Percentiles rank a stretch among this genome's conserved stretches.
Conservation (phyloP, 2,329 filamentous ascomycete species). For the Microcyclosporella mali region DNA sequence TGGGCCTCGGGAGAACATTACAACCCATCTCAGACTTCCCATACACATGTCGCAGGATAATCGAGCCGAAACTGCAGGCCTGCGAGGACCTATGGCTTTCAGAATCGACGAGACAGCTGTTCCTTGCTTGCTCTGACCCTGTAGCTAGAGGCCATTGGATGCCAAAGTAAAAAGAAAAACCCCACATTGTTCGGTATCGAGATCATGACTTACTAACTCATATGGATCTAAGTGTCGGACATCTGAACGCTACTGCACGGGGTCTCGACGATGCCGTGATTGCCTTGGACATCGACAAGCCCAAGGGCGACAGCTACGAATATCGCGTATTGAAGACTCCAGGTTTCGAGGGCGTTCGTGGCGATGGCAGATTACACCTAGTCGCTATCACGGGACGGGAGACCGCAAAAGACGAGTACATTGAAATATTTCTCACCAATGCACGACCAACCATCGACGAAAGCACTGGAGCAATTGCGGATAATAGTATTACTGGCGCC, state of each 20-base stretch:
- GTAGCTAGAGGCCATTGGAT: slow-evolving; percentile 14
- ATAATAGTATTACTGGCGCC: slow-evolving; percentile 8
- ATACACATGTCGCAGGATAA: slow-evolving; percentile 19
- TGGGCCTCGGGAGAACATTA: slow-evolving; percentile 15
- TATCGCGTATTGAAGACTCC: slow-evolving; percentile 15
- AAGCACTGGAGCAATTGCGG: slow-evolving; percentile 8
- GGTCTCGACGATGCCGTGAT: slow-evolving; percentile 18
- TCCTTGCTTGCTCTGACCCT: slow-evolving; percentile 18
- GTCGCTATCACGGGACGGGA: slow-evolving; percentile 15
- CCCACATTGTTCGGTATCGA: not conserved
- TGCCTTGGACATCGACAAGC: slow-evolving; percentile 19
- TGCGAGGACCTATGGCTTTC: slow-evolving; percentile 24
- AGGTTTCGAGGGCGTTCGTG: slow-evolving; percentile 10
- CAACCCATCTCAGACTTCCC: slow-evolving; percentile 20
- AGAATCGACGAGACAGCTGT: slow-evolving; percentile 18
- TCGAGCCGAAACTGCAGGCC: slow-evolving; percentile 16
- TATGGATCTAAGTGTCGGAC: slow-evolving; percentile 7
- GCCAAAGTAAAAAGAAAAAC: slow-evolving; percentile 13
- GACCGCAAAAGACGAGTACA: slow-evolving; percentile 2
- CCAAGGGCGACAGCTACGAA: slow-evolving; percentile 12
- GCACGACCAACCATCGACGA: slow-evolving; percentile 12
- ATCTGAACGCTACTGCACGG: slow-evolving; percentile 16
- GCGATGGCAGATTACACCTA: slow-evolving; percentile 15
- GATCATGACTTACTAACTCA: not conserved
- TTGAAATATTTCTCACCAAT: slow-evolving; percentile 17